Evolutionary conservation across 2,329 filamentous ascomycete species (phyloP).

Genomic region (Ophiostoma quercus): DNA sequence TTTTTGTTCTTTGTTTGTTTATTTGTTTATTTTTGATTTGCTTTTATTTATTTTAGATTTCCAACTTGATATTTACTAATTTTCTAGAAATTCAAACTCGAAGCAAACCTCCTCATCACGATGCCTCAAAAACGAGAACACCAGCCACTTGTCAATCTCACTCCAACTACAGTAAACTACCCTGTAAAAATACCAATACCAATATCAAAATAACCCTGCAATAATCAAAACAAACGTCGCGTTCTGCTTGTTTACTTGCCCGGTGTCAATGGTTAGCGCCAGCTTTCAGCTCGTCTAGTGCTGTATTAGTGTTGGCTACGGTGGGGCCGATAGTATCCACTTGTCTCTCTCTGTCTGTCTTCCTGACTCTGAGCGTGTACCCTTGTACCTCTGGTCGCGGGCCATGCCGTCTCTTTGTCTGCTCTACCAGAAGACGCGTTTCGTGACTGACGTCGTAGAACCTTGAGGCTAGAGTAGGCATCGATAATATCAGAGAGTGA

Average conservation of each 20-base stretch:
- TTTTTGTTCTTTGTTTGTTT: neutral
- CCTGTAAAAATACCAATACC: neutral
- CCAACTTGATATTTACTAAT: no score
- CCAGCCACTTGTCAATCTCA: no score
- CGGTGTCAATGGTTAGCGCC: neutral
- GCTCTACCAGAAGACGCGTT: no score
- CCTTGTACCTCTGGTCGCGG: no score
- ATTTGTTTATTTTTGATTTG: neutral
- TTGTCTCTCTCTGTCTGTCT: neutral
- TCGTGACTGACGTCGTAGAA: no score
- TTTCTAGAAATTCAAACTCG: no score
- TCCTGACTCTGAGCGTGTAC: no score
- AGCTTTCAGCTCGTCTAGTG: neutral
- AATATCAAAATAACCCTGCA: neutral
- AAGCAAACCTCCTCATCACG: no score
- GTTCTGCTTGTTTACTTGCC: neutral
- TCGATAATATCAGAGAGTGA: no score
- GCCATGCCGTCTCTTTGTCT: no score
- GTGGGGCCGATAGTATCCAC: neutral
- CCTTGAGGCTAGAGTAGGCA: no score
- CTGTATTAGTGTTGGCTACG: neutral
- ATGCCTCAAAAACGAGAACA: no score
- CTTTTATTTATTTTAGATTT: neutral
- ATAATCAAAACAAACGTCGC: slow-evolving; percentile 6
- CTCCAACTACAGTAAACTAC: neutral